These are phyloP conservation scores for Parathielavia hyrcaniae DNA, from an alignment of 495 filamentous ascomycete species.

Conservation along the genomic window DNA sequence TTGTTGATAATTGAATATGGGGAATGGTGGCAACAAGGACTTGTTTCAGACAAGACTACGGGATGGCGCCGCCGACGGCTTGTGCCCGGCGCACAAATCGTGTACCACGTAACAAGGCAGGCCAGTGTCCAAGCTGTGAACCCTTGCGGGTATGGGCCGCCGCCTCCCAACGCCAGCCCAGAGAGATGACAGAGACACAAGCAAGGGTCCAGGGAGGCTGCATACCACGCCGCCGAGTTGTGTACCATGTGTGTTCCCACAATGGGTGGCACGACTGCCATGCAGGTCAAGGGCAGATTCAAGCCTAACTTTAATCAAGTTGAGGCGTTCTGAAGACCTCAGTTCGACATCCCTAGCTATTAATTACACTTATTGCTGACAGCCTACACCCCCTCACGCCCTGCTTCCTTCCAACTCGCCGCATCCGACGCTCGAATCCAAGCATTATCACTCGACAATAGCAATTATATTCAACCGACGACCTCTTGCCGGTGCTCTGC, in stretches of 20 bases:
- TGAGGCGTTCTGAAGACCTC: no score
- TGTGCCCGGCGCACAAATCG: not conserved
- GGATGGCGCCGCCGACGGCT: not conserved
- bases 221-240: not conserved
- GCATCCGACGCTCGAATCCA: no score
- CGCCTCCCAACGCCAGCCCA: not conserved
- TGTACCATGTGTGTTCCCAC: constrained; percentile 14
- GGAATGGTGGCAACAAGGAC: not conserved
- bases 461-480: no score
- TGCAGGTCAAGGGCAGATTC: constrained; percentile 2
- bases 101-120: not conserved
- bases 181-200: not conserved
- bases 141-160: not conserved
- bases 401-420: no score
- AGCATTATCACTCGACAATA: no score
- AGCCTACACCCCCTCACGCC: no score
- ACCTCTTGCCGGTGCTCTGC: no score
- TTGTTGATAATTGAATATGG: not conserved
- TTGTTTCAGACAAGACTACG: constrained; percentile 6
- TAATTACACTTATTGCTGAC: no score
- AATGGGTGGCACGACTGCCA: not conserved
- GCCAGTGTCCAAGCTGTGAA: not conserved
- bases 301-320: no score
- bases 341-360: no score
- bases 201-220: not conserved